Evolutionary conservation across 1,284 basidiomycete genomes (phyloP), one percentile per base, ranked within the genome.

Genomic region (Wolfiporia cocos): DNA sequence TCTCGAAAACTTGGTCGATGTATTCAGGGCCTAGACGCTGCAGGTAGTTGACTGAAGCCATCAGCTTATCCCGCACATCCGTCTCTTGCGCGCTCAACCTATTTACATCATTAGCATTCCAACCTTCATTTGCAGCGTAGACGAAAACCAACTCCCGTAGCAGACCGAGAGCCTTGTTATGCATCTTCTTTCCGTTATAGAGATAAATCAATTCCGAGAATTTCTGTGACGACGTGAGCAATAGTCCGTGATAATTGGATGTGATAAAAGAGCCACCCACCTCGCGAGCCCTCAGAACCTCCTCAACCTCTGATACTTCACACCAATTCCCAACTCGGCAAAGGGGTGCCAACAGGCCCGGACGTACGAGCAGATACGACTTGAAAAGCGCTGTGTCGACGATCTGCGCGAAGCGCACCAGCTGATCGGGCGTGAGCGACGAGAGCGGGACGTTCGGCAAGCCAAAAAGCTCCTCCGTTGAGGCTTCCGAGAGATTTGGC

Each of bases 311-410:
- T 1, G 83, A 81, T 0, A 98, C 92, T 57, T 98, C 92, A 64
- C 94, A 98, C 92, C 93, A 99, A 63, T 98, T 98, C 17, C 90
- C 81, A 30, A 95, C 72, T 29, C 96, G 76, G 63, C 95, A 98
- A 33, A 99, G 64, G 19, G 91, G 81, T 0, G 91, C 92, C 4
- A 99, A 69, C 45, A 99, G 67, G 7, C 76, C 80, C 0, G 95
- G 93, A 43, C 88, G 74, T 22, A 86, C 86, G 28, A 88, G 72
- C 17, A 99, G 67, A 61, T 96, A 98, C 7, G 86, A 86, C 65
- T 96, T 96, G 69, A 99, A 94, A 49, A 99, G 66, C 6, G 90
- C 92, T 0, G 96, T 99, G 59, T 99, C 93, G 17, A 98, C 88
- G 17, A 97, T 81, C 64, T 96, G 93, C 1, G 93, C 94, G 39